Conservation (phyloP, 768 basidiomycete genomes). For the Pleurotus cornucopiae region DNA sequence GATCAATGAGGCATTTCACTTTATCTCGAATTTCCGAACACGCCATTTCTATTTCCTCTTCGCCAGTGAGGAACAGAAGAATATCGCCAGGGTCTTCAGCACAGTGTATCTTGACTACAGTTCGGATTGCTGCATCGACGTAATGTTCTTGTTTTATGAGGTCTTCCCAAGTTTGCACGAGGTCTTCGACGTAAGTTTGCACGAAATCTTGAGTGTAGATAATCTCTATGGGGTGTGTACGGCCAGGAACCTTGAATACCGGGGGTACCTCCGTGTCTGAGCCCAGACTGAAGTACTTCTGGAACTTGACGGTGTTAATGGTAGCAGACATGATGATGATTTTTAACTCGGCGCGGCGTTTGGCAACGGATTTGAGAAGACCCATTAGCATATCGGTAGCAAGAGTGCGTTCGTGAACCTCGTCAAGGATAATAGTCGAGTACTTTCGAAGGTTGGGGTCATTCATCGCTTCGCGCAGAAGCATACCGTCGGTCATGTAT, state of each 20-base stretch:
- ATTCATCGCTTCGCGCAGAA: conserved; percentile 97
- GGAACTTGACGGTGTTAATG: conserved; percentile 93
- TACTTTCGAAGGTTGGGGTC: conserved; percentile 86
- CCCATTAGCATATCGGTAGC: conserved; percentile 99
- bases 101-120: conserved; percentile 95
- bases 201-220: conserved; percentile 92
- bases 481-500: conserved; percentile 99
- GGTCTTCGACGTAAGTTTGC: conserved; percentile 93
- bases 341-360: conserved; percentile 83
- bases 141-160: conserved; percentile 43
- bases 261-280: conserved; percentile 47
- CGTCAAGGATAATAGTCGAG: conserved; percentile 97
- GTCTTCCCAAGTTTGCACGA: conserved; percentile 62
- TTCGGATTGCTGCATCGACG: conserved; percentile 93
- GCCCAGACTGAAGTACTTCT: conserved; percentile 78
- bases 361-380: conserved; percentile 80
- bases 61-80: conserved; percentile 93
- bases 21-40: conserved; percentile 91
- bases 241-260: conserved; percentile 86
- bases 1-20: conserved; percentile 75
- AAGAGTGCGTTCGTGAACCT: conserved; percentile 96
- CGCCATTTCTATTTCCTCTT: conserved; percentile 96
- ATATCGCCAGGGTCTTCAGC: conserved; percentile 93
- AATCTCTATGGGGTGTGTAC: conserved; percentile 94
- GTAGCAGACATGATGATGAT: conserved; percentile 99